A percentile compares a stretch with the other conserved stretches of the same genome.
These are phyloP conservation scores for Rhizopus stolonifer DNA, from an alignment of 371 early-diverging fungal species.

Conservation along the genomic window DNA sequence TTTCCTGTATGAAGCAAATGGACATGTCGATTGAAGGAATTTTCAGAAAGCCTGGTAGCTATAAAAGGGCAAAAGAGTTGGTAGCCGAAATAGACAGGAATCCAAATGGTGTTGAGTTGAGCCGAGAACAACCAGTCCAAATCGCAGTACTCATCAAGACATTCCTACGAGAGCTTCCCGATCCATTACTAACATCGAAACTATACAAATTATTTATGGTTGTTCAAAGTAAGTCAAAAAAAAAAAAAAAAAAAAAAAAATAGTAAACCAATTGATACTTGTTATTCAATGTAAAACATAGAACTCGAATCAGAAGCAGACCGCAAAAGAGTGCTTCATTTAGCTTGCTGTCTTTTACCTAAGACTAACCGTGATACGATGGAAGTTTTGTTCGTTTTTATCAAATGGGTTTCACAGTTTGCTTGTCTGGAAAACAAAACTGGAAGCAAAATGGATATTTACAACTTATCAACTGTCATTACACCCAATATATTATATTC, in stretches of 20 bases:
- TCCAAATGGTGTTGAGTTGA: constrained; percentile 61
- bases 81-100: constrained; percentile 80
- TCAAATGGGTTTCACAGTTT: constrained; percentile 80
- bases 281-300: no score
- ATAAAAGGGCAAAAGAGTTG: constrained; percentile 79
- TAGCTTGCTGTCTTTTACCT: constrained; percentile 84
- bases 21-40: constrained; percentile 91
- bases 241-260: no score
- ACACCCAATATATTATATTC: constrained; percentile 92
- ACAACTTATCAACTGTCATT: constrained; percentile 89
- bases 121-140: constrained; percentile 81
- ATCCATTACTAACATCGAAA: constrained; percentile 88
- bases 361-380: constrained; percentile 90
- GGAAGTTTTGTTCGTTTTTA: constrained; percentile 82
- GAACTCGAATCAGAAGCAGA: constrained; percentile 56
- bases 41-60: constrained; percentile 97
- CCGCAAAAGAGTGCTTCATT: constrained; percentile 71
- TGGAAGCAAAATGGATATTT: constrained; percentile 89
- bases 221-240: constrained; percentile 63
- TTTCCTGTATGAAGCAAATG: constrained; percentile 75
- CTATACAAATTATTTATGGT: constrained; percentile 82
- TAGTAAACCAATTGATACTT: no score
- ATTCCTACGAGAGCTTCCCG: constrained; percentile 92
- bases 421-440: constrained; percentile 59
- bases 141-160: constrained; percentile 92